Base-by-base conservation (phyloP, 2,329 filamentous ascomycete genomes). In the Rhexocercosporidium sp. region DNA sequence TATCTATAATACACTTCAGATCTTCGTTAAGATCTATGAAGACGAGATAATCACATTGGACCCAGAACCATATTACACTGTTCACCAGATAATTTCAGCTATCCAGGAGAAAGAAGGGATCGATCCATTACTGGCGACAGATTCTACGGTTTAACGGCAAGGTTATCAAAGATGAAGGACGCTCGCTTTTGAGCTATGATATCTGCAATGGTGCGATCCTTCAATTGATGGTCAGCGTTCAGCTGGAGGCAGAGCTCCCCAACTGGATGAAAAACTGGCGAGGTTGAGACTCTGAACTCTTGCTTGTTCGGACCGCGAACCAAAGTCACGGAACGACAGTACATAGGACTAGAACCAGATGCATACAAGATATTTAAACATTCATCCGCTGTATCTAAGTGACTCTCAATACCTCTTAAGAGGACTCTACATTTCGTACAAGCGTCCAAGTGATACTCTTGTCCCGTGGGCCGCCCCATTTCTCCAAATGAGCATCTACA, bases 401-500 rank as follows among this genome's bases (percentile, higher is more conserved):
- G 12, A 37, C 1, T 34, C 8, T 11, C 18, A 56, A n/a, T 3
- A 8, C 22, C 22, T 5, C 18, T 57, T 16, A 47, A 37, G 39
- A 56, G 18, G 22, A 39, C 14, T 56, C 9, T 51, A 37, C 20
- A n/a, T 65, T 34, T 61, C 64, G 46, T 27, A 60, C n/a, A 18
- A 59, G 57, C 6, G 67, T 51, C 25, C 41, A 65, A 25, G 63
- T 67, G 22, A 67, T 46, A 34, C 65, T 62, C 12, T 67, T 66
- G 14, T 65, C 29, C 22, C 56, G 53, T 22, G 49, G 34, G 14
- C 64, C 64, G 0, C 57, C 64, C 47, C 47, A 73, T 18, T 66
- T 60, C 37, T 72, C 71, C 47, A 70, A 22, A 41, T 69, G 60
- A 20, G 54, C 46, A 62, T 72, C 65, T 20, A 64, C 25, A 16